Evolutionary conservation across 352 stramenopile species (phyloP).

Genomic region (Elongisporangium undulatum): DNA sequence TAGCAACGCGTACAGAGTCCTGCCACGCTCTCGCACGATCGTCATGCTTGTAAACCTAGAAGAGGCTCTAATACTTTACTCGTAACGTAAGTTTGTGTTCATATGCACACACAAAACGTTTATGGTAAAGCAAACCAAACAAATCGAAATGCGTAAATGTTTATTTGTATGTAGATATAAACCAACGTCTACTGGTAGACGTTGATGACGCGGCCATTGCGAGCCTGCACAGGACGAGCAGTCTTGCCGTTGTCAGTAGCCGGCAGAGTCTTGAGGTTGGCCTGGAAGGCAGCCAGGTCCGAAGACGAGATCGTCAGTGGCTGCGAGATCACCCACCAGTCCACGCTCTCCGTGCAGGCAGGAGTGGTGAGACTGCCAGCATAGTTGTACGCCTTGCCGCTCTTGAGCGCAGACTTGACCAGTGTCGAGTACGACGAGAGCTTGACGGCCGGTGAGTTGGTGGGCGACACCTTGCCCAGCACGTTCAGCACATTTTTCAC

Average conservation of each 20-base stretch:
- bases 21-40: too few relatives aligned
- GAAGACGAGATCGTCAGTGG: constrained; percentile 14
- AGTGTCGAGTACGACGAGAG: constrained; percentile 15
- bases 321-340: constrained; percentile 29
- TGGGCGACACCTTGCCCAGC: constrained; percentile 25
- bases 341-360: constrained; percentile 25
- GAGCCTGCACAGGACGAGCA: constrained; percentile 18
- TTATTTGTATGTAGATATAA: constrained; percentile 4
- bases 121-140: too few relatives aligned
- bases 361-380: constrained; percentile 26
- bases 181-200: constrained; percentile 11
- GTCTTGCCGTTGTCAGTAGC: constrained; percentile 19
- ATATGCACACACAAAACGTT: too few relatives aligned
- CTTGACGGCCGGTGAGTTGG: constrained; percentile 10
- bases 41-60: too few relatives aligned
- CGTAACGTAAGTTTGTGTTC: too few relatives aligned
- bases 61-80: too few relatives aligned
- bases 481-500: constrained; percentile 24
- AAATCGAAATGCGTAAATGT: too few relatives aligned
- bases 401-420: background rate
- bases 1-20: too few relatives aligned
- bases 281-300: constrained; percentile 17
- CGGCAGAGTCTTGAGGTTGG: constrained; percentile 16
- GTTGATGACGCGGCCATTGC: constrained; percentile 16
- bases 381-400: constrained; percentile 21